These are phyloP conservation scores for Insectozyma bohioensis DNA, from an alignment of 1,139 yeast species.

Conservation along the genomic window DNA sequence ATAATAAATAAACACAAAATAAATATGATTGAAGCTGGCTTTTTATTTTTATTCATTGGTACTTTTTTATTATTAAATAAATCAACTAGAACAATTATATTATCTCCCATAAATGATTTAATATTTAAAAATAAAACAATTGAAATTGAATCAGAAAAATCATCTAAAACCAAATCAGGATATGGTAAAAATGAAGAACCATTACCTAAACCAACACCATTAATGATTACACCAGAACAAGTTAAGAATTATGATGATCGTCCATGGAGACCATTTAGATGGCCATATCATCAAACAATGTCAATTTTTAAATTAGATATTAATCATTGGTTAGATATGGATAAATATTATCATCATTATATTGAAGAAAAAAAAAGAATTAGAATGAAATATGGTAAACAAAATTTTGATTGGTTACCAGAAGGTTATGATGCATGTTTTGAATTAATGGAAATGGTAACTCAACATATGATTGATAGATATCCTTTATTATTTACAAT, in stretches of 20 bases:
- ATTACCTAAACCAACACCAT: slow-evolving; percentile 55
- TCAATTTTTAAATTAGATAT: slow-evolving; percentile 66
- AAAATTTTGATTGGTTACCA: slow-evolving; percentile 67
- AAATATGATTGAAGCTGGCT: slow-evolving; percentile 8
- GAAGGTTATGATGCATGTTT: slow-evolving; percentile 63
- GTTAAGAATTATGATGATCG: slow-evolving; percentile 66
- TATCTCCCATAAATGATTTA: slow-evolving; percentile 3
- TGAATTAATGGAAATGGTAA: slow-evolving; percentile 64
- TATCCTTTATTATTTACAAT: slow-evolving; percentile 64
- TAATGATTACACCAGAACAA: slow-evolving; percentile 65
- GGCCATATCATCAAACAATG: slow-evolving; percentile 84
- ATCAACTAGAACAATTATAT: slow-evolving; percentile 5
- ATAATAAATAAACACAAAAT: too few species aligned
- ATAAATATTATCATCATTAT: slow-evolving; percentile 67
- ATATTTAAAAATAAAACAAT: not conserved
- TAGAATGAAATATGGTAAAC: slow-evolving; percentile 56
- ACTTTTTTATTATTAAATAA: slow-evolving; percentile 9
- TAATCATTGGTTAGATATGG: slow-evolving; percentile 81
- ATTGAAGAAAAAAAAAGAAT: slow-evolving; percentile 61
- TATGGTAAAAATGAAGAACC: slow-evolving; percentile 18
- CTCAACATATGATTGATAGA: slow-evolving; percentile 56
- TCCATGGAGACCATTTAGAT: slow-evolving; percentile 80
- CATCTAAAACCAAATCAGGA: not conserved
- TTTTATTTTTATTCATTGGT: slow-evolving; percentile 8
- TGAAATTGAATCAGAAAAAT: slow-evolving; percentile 1